Conservation (phyloP, 768 basidiomycete species). For the Gymnopilus junonius region DNA sequence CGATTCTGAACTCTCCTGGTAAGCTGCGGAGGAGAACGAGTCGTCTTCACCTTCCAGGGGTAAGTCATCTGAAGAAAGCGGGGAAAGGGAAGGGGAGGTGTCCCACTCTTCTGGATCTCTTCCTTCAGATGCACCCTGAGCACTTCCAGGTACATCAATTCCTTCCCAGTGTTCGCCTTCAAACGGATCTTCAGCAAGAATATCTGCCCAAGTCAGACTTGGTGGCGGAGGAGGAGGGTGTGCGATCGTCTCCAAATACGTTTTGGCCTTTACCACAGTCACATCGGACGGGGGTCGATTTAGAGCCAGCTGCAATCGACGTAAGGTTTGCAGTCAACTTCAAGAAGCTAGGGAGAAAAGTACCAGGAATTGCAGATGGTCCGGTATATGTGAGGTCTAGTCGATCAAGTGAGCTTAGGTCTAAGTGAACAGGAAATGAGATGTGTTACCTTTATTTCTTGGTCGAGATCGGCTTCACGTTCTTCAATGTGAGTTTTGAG, state of each 20-base stretch:
- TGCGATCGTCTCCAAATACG: constrained; percentile 49
- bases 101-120: constrained; percentile 52
- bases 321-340: background rate
- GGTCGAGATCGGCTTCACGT: constrained; percentile 62
- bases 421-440: background rate
- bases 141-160: constrained; percentile 56
- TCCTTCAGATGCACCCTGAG: constrained; percentile 30
- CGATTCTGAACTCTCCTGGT: constrained; percentile 15
- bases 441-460: constrained; percentile 59
- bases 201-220: constrained; percentile 74
- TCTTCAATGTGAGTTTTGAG: constrained; percentile 53
- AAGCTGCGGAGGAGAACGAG: constrained; percentile 32
- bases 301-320: constrained; percentile 52
- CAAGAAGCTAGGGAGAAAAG: constrained; percentile 20
- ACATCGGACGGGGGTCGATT: constrained; percentile 53
- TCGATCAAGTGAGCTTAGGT: background rate
- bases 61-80: constrained; percentile 60
- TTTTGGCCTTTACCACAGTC: constrained; percentile 58
- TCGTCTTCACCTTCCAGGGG: constrained; percentile 45
- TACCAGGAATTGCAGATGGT: constrained; percentile 77
- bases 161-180: constrained; percentile 89
- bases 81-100: constrained; percentile 71
- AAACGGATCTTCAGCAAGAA: constrained; percentile 81
- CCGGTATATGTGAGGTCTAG: constrained; percentile 66
- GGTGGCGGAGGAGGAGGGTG: constrained; percentile 47